phyloP scores from a whole-genome alignment of 805 yeast genomes.

The Ogataea pilisensis region DNA sequence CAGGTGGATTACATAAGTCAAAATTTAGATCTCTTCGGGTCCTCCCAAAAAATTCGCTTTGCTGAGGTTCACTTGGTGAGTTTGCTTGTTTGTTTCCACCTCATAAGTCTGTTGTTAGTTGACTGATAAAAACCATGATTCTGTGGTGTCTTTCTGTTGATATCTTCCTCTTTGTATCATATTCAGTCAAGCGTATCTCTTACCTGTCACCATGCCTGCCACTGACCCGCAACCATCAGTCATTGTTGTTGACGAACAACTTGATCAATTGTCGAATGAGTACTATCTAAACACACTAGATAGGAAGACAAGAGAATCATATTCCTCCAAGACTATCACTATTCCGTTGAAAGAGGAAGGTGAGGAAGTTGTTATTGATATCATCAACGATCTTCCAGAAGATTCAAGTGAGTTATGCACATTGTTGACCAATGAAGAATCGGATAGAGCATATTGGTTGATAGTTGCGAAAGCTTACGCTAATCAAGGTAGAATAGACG shows the following conservation, averaged over 20 bases:
- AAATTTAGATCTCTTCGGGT: too few species aligned
- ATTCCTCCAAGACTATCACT: conserved; percentile 24
- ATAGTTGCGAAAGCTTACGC: conserved; percentile 80
- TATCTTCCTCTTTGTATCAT: too few species aligned
- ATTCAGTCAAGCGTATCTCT: too few species aligned
- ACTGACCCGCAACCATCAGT: conserved; percentile 5
- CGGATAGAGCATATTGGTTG: conserved; percentile 77
- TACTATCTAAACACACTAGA: conserved; percentile 25
- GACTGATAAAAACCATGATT: too few species aligned
- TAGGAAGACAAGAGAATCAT: conserved; percentile 18
- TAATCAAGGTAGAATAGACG: conserved; percentile 50
- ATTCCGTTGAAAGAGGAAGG: conserved; percentile 75
- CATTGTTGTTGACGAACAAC: conserved; percentile 7
- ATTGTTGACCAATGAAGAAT: conserved; percentile 75
- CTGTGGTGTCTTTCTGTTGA: too few species aligned
- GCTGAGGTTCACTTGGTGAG: too few species aligned
- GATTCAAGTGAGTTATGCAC: conserved; percentile 81
- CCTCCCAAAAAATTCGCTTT: too few species aligned
- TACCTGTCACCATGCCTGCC: too few species aligned
- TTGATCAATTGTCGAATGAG: conserved; percentile 20
- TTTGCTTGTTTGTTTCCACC: too few species aligned
- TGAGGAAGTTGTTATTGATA: conserved; percentile 83
- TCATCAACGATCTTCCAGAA: conserved; percentile 78
- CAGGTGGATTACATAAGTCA: too few species aligned
- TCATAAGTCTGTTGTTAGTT: too few species aligned